Evolutionary conservation across 2,329 filamentous ascomycete genomes (phyloP), one percentile per base, ranked within the genome.

Genomic region (Sporothrix euskadiensis): DNA sequence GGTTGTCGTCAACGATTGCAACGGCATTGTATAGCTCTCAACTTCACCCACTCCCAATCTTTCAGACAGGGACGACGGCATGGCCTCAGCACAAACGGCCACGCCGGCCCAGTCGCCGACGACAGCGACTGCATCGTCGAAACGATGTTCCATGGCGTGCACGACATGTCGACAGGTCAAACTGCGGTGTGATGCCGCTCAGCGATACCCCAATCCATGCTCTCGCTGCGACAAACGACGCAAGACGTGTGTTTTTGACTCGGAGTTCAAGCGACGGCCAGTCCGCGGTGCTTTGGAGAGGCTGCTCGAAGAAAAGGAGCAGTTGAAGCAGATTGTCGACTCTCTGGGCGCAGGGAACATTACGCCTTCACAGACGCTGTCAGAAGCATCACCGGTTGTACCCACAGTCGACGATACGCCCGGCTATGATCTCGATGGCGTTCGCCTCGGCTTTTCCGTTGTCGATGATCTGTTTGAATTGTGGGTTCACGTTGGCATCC

Each of bases 121-220:
- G 6, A 22, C 49, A 10, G 19, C 49, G 8, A 9, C 19, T 5
- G 16, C 49, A 0, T 30, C 47, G 30, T 44, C 68, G 0, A 74
- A 71, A 30, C 73, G 73, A 3, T 74, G 69, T 12, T 74, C 73
- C 1, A 74, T 74, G 73, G 73, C 73, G 3, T 74, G 73, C 56
- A 74, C 73, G 9, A 74, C 73, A 22, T 74, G 73, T 35, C 68
- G 73, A 1, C 73, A 74, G n/a, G 73, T 74, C 39, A 74, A 74
- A 63, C 69, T 74, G 1, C 49, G 63, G 4, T 74, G 73, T 41
- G 73, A 74, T 68, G 73, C 73, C 4, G 69, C 73, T 1, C 26
- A 71, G 6, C 59, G 61, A 44, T 71, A 71, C 22, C 73, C 73
- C 41, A 32, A 16, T 14, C 52, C 69, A 8, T 74, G 73, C 30